Evolutionary conservation across 257 asterid species (phyloP).

Genomic region (Verbena officinalis): DNA sequence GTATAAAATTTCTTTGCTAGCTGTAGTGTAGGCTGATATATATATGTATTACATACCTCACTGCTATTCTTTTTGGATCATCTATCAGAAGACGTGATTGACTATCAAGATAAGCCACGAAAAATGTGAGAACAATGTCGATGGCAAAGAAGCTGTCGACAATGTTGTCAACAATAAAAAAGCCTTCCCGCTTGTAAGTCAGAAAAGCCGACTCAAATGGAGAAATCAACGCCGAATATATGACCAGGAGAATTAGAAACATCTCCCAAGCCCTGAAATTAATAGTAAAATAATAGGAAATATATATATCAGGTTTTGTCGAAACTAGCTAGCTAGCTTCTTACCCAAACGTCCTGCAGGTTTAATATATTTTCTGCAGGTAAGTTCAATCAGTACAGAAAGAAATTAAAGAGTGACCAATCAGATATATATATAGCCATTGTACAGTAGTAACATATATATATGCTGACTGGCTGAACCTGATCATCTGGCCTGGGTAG

Average conservation of each 20-base stretch:
- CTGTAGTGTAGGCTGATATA: no score
- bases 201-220: constrained; percentile 85
- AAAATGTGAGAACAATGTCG: constrained; percentile 78
- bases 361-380: no score
- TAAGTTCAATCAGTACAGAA: no score
- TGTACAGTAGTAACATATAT: no score
- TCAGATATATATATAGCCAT: no score
- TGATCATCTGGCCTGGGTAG: no score
- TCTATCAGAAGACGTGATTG: constrained; percentile 65
- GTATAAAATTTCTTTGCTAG: no score
- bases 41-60: constrained; percentile 63
- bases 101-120: constrained; percentile 71
- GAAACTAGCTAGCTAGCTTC: no score
- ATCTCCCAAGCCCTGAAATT: constrained; percentile 85
- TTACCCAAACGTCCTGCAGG: no score
- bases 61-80: constrained; percentile 61
- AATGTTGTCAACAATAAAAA: constrained; percentile 64
- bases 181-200: constrained; percentile 51
- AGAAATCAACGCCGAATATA: constrained; percentile 85
- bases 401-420: no score
- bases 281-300: constrained; percentile 7
- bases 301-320: no score
- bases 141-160: constrained; percentile 75
- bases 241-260: constrained; percentile 63
- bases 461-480: no score